Evolutionary conservation across 208 protist genomes (phyloP).

Genomic region (Acanthamoeba sp.): DNA sequence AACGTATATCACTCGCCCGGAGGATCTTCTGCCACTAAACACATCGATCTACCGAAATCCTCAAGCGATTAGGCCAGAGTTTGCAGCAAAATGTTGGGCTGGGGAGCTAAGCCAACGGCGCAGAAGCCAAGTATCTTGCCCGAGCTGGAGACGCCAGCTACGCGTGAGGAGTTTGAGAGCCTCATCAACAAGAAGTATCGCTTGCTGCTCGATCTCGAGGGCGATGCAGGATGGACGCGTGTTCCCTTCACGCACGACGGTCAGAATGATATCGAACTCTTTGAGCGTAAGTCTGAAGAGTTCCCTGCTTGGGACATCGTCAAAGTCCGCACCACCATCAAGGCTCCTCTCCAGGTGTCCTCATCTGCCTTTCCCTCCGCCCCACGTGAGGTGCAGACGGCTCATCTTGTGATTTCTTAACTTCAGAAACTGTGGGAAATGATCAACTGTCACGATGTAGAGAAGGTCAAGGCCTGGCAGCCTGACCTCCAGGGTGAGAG

Average conservation of each 20-base stretch:
- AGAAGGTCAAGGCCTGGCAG: conserved; percentile 26
- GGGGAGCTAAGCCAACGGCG: background rate
- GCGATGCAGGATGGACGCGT: conserved; percentile 13
- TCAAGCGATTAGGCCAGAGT: background rate
- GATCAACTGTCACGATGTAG: conserved; percentile 45
- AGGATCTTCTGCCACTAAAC: background rate
- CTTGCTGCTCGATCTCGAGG: background rate
- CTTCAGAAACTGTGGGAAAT: conserved; percentile 26
- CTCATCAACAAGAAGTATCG: conserved; percentile 44
- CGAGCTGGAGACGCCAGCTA: conserved; percentile 4
- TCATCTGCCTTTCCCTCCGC: too few species aligned
- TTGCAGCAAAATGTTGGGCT: conserved; percentile 8
- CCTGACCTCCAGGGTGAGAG: conserved; percentile 4
- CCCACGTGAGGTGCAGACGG: too few species aligned
- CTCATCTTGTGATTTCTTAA: background rate
- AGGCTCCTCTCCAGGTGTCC: conserved; percentile 5
- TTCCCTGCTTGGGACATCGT: conserved; percentile 36
- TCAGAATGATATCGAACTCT: conserved; percentile 4
- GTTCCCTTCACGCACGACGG: background rate
- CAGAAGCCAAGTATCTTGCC: conserved; percentile 15
- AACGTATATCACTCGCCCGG: too few species aligned
- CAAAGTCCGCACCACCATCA: conserved; percentile 16
- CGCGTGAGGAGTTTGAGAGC: background rate
- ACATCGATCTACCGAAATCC: background rate
- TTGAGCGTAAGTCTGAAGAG: conserved; percentile 37